Percentiles rank a stretch among this genome's conserved stretches.
These are phyloP conservation scores for Chalciporus piperatoides DNA, from an alignment of 1,284 basidiomycete species.

Conservation along the genomic window DNA sequence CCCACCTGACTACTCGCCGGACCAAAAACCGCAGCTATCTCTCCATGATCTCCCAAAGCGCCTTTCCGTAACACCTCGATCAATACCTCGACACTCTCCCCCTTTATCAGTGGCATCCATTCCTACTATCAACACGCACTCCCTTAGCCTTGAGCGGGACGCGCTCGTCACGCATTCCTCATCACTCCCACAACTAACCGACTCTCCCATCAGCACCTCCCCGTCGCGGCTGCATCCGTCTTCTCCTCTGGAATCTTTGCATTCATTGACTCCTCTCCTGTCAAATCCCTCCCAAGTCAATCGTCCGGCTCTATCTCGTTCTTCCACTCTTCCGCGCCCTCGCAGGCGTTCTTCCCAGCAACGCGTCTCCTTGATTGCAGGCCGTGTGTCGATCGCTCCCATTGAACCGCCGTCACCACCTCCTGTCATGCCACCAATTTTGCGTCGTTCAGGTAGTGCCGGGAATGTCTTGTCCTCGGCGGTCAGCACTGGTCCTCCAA, in stretches of 20 bases:
- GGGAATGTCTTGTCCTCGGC: conserved; percentile 59
- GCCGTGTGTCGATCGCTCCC: conserved; percentile 69
- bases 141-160: conserved; percentile 3
- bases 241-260: conserved; percentile 28
- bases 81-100: conserved; percentile 11
- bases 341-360: conserved; percentile 76
- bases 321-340: conserved; percentile 53
- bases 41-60: conserved; percentile 14
- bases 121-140: conserved; percentile 5
- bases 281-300: conserved; percentile 19
- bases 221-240: conserved; percentile 33
- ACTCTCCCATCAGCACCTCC: conserved; percentile 19
- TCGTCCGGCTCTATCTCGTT: conserved; percentile 33
- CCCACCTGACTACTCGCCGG: conserved; percentile 9
- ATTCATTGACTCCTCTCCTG: conserved; percentile 17
- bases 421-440: conserved; percentile 53
- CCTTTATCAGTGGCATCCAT: conserved; percentile 17
- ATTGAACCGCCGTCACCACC: conserved; percentile 64
- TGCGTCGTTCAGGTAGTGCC: conserved; percentile 57
- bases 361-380: conserved; percentile 75
- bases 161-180: conserved; percentile 7
- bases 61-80: conserved; percentile 8
- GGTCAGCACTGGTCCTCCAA: conserved; percentile 58
- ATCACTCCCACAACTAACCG: conserved; percentile 21
- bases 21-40: conserved; percentile 5